phyloP scores from a whole-genome alignment of 179 eudicot species.

The Actinidia arguta region DNA sequence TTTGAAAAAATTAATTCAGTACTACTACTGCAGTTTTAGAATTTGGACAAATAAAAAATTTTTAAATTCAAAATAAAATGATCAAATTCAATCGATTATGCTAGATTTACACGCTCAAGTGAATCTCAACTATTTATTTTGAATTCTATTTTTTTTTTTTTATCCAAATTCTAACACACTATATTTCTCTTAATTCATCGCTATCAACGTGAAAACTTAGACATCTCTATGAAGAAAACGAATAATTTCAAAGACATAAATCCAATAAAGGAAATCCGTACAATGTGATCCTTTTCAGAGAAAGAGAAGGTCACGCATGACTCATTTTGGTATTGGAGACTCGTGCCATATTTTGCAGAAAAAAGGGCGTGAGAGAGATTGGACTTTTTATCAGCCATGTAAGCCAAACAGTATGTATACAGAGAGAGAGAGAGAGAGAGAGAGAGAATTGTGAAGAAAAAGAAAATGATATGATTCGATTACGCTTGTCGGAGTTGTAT shows the following conservation, averaged over 20 bases:
- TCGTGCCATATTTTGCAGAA: not conserved
- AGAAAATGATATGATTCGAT: constrained; percentile 20
- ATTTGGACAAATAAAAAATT: too few relatives aligned
- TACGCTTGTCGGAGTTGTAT: not conserved
- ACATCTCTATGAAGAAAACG: not conserved
- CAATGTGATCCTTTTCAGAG: not conserved
- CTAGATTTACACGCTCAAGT: too few relatives aligned
- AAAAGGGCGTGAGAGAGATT: not conserved
- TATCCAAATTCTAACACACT: too few relatives aligned
- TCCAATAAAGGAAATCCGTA: not conserved
- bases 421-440: not conserved
- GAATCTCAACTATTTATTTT: too few relatives aligned
- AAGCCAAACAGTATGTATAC: not conserved
- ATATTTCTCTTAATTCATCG: too few relatives aligned
- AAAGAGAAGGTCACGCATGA: not conserved
- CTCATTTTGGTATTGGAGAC: not conserved
- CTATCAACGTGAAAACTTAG: too few relatives aligned
- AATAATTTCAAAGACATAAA: too few relatives aligned
- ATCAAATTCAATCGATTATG: too few relatives aligned
- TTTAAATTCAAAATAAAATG: too few relatives aligned
- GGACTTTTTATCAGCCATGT: not conserved
- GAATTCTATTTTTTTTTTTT: too few relatives aligned
- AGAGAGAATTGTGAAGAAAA: not conserved
- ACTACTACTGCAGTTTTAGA: too few relatives aligned
- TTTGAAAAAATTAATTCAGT: too few relatives aligned